phyloP scores from a whole-genome alignment of 1,284 basidiomycete species.

The Tilletia walkeri region DNA sequence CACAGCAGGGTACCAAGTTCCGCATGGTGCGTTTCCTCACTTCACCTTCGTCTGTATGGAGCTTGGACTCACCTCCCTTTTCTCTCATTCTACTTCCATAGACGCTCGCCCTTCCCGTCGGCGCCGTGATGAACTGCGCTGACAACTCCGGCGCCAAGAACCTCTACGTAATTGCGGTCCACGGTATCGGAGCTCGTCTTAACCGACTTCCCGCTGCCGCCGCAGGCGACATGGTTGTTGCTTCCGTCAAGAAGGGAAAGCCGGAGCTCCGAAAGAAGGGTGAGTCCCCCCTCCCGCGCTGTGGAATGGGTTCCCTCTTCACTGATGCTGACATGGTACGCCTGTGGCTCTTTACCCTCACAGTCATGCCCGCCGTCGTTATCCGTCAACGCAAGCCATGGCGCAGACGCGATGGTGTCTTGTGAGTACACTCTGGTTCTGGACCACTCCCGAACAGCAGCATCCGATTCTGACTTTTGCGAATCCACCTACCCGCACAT shows the following conservation, averaged over 20 bases:
- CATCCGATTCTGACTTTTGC: too few relatives aligned
- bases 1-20: slow-evolving; percentile 18
- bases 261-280: slow-evolving; percentile 99
- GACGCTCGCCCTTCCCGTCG: slow-evolving; percentile 74
- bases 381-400: slow-evolving; percentile 98
- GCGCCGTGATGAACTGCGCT: slow-evolving; percentile 98
- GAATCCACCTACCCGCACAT: too few relatives aligned
- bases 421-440: slow-evolving; percentile 51
- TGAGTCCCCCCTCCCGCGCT: slow-evolving; percentile 60
- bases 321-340: slow-evolving; percentile 16
- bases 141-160: slow-evolving; percentile 99
- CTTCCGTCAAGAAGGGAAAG: slow-evolving; percentile 99
- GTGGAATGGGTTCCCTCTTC: not conserved
- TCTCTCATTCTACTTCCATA: too few relatives aligned
- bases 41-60: not conserved
- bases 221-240: slow-evolving; percentile 98
- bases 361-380: slow-evolving; percentile 95
- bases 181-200: slow-evolving; percentile 89
- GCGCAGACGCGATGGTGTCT: slow-evolving; percentile 95
- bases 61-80: not conserved
- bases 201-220: slow-evolving; percentile 97
- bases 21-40: slow-evolving; percentile 10
- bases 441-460: too few relatives aligned
- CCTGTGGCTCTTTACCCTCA: slow-evolving; percentile 21
- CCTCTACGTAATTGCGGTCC: slow-evolving; percentile 84